phyloP scores from a whole-genome alignment of 2,329 filamentous ascomycete species.

The Colletotrichum gigasporum region DNA sequence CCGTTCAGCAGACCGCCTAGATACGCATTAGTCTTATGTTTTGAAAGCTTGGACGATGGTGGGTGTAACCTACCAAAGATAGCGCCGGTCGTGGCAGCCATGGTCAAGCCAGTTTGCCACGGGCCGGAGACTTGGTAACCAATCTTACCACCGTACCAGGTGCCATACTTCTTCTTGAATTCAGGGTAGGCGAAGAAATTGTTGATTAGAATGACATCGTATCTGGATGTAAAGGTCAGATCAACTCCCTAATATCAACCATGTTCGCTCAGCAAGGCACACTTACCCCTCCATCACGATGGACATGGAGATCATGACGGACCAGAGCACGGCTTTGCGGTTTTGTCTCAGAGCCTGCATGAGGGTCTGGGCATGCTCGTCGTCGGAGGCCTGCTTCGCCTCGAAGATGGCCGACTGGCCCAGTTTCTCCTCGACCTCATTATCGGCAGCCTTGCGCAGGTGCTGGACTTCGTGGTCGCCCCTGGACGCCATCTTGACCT shows the following conservation, averaged over 20 bases:
- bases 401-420: constrained; percentile 25
- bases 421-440: constrained; percentile 26
- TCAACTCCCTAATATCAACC: not conserved
- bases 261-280: too few species aligned
- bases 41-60: constrained; percentile 40
- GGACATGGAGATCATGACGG: constrained; percentile 49
- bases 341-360: constrained; percentile 41
- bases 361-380: constrained; percentile 39
- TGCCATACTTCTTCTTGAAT: constrained; percentile 52
- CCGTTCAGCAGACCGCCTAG: constrained; percentile 50
- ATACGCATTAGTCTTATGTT: not conserved
- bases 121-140: constrained; percentile 56
- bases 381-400: constrained; percentile 26
- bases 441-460: constrained; percentile 19
- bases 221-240: not conserved
- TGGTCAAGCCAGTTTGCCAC: constrained; percentile 62
- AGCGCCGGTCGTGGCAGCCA: constrained; percentile 48
- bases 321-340: constrained; percentile 49
- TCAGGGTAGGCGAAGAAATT: constrained; percentile 54
- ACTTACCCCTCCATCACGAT: constrained; percentile 63
- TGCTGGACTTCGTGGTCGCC: constrained; percentile 16
- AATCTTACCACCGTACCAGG: constrained; percentile 41
- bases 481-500: not conserved
- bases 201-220: constrained; percentile 42
- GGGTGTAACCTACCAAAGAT: constrained; percentile 46